These are phyloP conservation scores for Rhododendron molle DNA, from an alignment of 148 eudicot genomes.

Conservation along the genomic window DNA sequence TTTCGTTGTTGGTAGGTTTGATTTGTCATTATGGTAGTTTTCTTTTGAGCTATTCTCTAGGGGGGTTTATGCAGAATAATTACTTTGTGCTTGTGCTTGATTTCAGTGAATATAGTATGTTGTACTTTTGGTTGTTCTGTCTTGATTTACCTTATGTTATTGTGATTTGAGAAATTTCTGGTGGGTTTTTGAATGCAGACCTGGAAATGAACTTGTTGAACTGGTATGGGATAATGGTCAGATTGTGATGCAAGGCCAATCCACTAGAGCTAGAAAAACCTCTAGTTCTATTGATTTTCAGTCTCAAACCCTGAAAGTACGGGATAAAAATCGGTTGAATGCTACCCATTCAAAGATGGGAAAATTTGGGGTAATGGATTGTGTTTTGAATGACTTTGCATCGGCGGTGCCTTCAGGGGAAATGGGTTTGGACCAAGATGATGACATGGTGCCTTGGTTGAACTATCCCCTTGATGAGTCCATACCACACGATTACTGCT, in stretches of 20 bases:
- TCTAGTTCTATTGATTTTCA: constrained; percentile 34
- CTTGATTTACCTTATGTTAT: constrained; percentile 13
- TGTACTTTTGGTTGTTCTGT: constrained; percentile 4
- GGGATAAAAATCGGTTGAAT: constrained; percentile 32
- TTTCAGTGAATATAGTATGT: constrained; percentile 6
- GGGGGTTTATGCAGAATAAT: not conserved
- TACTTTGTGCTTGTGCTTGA: not conserved
- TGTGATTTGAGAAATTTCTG: constrained; percentile 10
- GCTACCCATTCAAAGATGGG: constrained; percentile 25
- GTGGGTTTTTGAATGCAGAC: constrained; percentile 39
- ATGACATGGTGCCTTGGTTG: constrained; percentile 76
- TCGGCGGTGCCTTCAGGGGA: constrained; percentile 46
- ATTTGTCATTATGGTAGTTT: not conserved
- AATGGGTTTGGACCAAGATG: constrained; percentile 52
- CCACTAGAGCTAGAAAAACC: constrained; percentile 34
- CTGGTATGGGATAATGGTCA: constrained; percentile 84
- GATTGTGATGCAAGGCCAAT: constrained; percentile 67
- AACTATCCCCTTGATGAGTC: constrained; percentile 48
- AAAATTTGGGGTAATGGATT: constrained; percentile 40
- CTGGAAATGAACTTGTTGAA: constrained; percentile 51
- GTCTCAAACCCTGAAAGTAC: constrained; percentile 26
- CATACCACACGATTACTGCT: constrained; percentile 47
- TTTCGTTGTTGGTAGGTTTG: not conserved
- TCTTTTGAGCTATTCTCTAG: not conserved
- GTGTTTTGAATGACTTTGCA: constrained; percentile 35